phyloP scores from a whole-genome alignment of 2,329 filamentous ascomycete genomes.

The Fusarium newnesense region DNA sequence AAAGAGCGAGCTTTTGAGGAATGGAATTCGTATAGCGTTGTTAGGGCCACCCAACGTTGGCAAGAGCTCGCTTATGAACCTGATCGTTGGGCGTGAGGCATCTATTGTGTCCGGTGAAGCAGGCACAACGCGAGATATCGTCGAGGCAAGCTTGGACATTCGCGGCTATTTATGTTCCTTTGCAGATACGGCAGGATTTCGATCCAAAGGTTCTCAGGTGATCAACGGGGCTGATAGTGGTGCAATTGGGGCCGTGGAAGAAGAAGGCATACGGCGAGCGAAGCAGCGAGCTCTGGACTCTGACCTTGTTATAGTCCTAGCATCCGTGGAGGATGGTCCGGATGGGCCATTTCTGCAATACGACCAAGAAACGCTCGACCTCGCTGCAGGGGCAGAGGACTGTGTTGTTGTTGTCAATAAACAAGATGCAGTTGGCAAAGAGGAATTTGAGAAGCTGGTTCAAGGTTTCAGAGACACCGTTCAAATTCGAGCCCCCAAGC shows the following conservation, averaged over 20 bases:
- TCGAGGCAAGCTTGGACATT: conserved; percentile 91
- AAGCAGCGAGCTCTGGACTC: conserved; percentile 83
- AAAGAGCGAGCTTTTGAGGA: conserved; percentile 83
- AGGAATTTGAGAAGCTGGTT: conserved; percentile 53
- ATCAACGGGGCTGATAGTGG: conserved; percentile 21
- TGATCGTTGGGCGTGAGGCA: conserved; percentile 88
- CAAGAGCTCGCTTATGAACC: conserved; percentile 93
- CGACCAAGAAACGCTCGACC: conserved; percentile 65
- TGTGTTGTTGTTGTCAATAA: conserved; percentile 72
- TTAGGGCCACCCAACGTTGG: conserved; percentile 93
- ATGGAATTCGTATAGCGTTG: conserved; percentile 86
- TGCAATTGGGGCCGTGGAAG: conserved; percentile 78
- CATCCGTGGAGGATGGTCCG: conserved; percentile 71
- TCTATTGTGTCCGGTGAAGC: conserved; percentile 95
- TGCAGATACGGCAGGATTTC: conserved; percentile 92
- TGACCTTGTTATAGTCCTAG: conserved; percentile 84
- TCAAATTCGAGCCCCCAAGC: conserved; percentile 27
- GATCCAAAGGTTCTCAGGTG: conserved; percentile 54
- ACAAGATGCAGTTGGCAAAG: conserved; percentile 58
- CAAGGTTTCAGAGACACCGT: conserved; percentile 50
- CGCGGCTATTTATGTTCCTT: conserved; percentile 92
- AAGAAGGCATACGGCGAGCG: conserved; percentile 90
- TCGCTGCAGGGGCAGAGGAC: conserved; percentile 61
- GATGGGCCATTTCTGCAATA: conserved; percentile 58
- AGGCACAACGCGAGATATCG: conserved; percentile 92